A percentile compares a stretch with the other conserved stretches of the same genome.
These are phyloP conservation scores for Santalum album DNA, from an alignment of 164 flowering plant species.

Conservation along the genomic window DNA sequence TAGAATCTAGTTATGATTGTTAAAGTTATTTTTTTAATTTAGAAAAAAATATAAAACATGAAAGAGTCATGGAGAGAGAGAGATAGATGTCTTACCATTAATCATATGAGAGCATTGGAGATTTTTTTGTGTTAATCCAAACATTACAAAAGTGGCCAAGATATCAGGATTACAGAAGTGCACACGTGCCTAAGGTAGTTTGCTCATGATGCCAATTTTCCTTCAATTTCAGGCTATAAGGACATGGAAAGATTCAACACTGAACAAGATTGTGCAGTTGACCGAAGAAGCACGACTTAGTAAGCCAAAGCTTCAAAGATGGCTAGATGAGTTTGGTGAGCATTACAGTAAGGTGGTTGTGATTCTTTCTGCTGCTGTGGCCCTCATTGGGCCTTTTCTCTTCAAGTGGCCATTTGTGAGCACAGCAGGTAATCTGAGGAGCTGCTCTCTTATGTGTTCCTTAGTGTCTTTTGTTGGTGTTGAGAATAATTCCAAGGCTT, in stretches of 20 bases:
- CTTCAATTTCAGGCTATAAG: slow-evolving; percentile 53
- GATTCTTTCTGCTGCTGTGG: slow-evolving; percentile 65
- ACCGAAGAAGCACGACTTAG: slow-evolving; percentile 91
- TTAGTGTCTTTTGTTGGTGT: no score
- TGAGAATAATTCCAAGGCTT: no score
- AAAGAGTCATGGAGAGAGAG: no score
- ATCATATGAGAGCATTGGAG: no score
- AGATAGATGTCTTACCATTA: no score
- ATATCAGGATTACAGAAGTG: no score
- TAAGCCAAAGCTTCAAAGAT: slow-evolving; percentile 92
- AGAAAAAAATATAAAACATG: no score
- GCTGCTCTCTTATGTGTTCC: neutral
- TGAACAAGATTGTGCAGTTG: slow-evolving; percentile 78
- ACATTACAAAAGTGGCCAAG: no score
- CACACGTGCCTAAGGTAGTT: no score
- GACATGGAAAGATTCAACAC: slow-evolving; percentile 86
- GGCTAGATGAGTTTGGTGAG: slow-evolving; percentile 99
- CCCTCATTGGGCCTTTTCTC: slow-evolving; percentile 78
- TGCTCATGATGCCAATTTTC: neutral
- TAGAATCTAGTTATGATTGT: no score
- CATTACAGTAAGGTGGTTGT: slow-evolving; percentile 86
- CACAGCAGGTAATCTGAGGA: slow-evolving; percentile 58
- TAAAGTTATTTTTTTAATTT: no score
- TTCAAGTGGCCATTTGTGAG: slow-evolving; percentile 91
- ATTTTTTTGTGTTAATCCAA: no score